Conservation (phyloP, 108 stramenopile species). For the Stephanodiscus minutulus region DNA sequence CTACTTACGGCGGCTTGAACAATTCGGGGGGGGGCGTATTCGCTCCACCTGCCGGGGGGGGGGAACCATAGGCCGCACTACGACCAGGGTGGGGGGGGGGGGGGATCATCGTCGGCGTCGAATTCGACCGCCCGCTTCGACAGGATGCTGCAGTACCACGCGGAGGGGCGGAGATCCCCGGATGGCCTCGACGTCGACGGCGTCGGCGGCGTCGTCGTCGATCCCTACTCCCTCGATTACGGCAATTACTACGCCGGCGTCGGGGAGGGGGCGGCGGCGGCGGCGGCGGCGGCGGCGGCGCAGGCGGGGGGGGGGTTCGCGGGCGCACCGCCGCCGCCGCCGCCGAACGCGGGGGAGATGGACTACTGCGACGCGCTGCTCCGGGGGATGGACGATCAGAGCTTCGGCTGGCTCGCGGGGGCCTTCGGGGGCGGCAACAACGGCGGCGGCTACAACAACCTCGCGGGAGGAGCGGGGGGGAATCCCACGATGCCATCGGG, state of each 20-base stretch:
- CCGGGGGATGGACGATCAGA: neutral
- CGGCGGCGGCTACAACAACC: neutral
- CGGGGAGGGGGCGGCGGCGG: neutral
- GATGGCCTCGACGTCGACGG: neutral
- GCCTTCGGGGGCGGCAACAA: neutral
- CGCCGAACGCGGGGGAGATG: neutral
- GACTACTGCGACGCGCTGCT: slow-evolving; percentile 14
- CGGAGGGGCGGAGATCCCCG: no score
- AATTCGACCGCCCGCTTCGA: neutral
- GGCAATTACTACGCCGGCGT: slow-evolving; percentile 1
- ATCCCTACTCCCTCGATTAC: neutral
- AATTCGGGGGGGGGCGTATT: neutral
- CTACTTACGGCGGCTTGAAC: neutral
- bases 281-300: neutral
- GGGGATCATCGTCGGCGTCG: neutral
- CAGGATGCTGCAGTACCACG: neutral
- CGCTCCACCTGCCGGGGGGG: neutral
- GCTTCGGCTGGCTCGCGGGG: neutral
- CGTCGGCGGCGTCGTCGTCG: neutral
- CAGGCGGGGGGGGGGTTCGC: no score
- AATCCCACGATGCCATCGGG: neutral
- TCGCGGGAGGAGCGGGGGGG: neutral
- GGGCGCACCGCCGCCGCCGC: no score
- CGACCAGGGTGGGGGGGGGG: neutral
- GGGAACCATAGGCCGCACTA: neutral